Conservation (phyloP, 768 basidiomycete species). For the Trametopsis cervina region DNA sequence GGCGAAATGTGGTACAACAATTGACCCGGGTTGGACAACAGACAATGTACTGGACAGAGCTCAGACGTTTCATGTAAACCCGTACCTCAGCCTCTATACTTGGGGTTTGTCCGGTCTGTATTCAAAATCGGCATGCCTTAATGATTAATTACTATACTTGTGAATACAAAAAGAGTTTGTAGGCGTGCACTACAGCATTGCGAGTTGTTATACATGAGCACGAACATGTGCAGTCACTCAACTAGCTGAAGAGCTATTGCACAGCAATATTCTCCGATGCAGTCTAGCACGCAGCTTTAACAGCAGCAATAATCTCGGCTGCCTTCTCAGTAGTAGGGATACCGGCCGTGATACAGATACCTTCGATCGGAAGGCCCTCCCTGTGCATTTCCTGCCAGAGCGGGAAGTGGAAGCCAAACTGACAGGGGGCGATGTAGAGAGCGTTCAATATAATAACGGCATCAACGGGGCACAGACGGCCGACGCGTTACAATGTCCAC, state of each 20-base stretch:
- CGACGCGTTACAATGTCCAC: constrained; percentile 90
- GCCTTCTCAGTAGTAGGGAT: constrained; percentile 97
- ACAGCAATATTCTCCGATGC: background rate
- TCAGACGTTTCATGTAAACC: constrained; percentile 1
- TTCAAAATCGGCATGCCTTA: background rate
- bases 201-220: background rate
- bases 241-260: background rate
- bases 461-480: constrained; percentile 81
- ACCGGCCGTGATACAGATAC: constrained; percentile 98
- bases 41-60: constrained; percentile 1
- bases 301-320: constrained; percentile 71
- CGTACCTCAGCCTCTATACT: background rate
- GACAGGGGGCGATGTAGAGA: constrained; percentile 96
- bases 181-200: background rate
- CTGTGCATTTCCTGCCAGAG: constrained; percentile 97
- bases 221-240: background rate
- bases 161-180: too few relatives aligned
- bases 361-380: constrained; percentile 93
- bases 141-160: too few relatives aligned
- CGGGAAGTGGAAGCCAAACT: constrained; percentile 95
- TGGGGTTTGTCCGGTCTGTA: constrained; percentile 1
- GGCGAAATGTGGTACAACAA: background rate
- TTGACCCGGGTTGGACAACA: background rate
- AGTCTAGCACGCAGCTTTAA: background rate
- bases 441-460: constrained; percentile 92